Conservation (phyloP, 2,329 filamentous ascomycete genomes). For the Fusarium avenaceum region DNA sequence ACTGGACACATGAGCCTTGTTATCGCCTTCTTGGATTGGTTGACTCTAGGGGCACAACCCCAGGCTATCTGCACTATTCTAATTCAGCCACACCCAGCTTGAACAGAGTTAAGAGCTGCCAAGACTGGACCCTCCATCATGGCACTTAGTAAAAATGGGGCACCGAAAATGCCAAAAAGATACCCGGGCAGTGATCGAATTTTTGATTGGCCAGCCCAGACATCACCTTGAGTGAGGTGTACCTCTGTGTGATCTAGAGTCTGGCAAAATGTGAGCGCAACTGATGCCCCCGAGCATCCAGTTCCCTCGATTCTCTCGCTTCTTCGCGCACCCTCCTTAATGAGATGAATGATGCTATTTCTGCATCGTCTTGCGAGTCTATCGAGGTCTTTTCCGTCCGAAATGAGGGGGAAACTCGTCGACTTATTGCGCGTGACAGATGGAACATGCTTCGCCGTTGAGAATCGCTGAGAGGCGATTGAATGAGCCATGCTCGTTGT, state of each 20-base stretch:
- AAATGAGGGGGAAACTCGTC: constrained; percentile 25
- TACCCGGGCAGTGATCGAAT: constrained; percentile 54
- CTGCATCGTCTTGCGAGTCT: constrained; percentile 35
- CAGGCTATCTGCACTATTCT: constrained; percentile 37
- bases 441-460: constrained; percentile 26
- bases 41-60: constrained; percentile 29
- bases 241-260: constrained; percentile 54
- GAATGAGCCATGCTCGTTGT: constrained; percentile 48
- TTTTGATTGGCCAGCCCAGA: constrained; percentile 57
- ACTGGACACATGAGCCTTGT: constrained; percentile 9
- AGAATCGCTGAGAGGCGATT: constrained; percentile 35
- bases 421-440: constrained; percentile 37
- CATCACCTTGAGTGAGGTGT: constrained; percentile 54
- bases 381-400: constrained; percentile 44
- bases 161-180: constrained; percentile 54
- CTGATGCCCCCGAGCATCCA: constrained; percentile 49
- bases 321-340: constrained; percentile 50
- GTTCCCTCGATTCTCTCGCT: constrained; percentile 50
- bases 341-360: constrained; percentile 53
- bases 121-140: constrained; percentile 45
- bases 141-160: constrained; percentile 52
- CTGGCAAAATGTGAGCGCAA: constrained; percentile 48
- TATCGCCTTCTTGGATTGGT: constrained; percentile 19
- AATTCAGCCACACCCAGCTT: constrained; percentile 48
- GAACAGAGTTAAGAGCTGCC: constrained; percentile 34